Percentiles rank a stretch among this genome's conserved stretches.
These are phyloP conservation scores for Sedum album DNA, from an alignment of 164 flowering plant genomes.

Conservation along the genomic window DNA sequence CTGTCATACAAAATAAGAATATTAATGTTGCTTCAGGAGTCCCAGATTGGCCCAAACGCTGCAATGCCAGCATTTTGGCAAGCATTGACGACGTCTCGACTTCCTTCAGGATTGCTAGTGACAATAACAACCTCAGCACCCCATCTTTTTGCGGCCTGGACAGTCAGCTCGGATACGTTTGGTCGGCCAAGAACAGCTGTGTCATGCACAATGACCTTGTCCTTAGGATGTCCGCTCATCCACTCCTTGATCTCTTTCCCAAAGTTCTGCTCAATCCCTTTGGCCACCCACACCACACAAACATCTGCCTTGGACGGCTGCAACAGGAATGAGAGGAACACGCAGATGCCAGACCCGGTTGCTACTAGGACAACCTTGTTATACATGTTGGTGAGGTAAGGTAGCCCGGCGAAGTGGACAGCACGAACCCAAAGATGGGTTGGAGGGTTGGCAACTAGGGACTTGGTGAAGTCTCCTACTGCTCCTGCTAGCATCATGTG, in stretches of 20 bases:
- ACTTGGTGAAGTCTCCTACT: conserved; percentile 74
- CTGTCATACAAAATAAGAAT: too few relatives aligned
- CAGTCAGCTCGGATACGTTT: conserved; percentile 39
- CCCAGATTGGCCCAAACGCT: conserved; percentile 72
- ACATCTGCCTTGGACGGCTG: conserved; percentile 43
- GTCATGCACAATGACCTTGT: conserved; percentile 54
- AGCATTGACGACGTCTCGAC: conserved; percentile 52
- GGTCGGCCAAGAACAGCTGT: conserved; percentile 53
- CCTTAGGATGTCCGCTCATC: conserved; percentile 40
- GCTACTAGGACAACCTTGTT: conserved; percentile 48
- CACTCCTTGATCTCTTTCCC: conserved; percentile 42
- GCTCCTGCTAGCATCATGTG: conserved; percentile 82
- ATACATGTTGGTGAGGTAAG: conserved; percentile 57
- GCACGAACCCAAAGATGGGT: conserved; percentile 53
- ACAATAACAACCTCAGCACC: conserved; percentile 51
- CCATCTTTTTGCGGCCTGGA: conserved; percentile 43
- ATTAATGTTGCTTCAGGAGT: too few relatives aligned
- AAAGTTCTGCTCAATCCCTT: conserved; percentile 45
- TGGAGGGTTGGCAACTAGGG: conserved; percentile 50
- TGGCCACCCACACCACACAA: conserved; percentile 54
- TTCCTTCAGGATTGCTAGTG: conserved; percentile 65
- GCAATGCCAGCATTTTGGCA: conserved; percentile 47
- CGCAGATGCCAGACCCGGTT: conserved; percentile 66
- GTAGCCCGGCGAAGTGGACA: conserved; percentile 59
- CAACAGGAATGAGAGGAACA: conserved; percentile 49